Percentiles rank a stretch among this genome's conserved stretches.
Conservation (phyloP, 2,329 filamentous ascomycete species). For the Pseudocercospora fijiensis region DNA sequence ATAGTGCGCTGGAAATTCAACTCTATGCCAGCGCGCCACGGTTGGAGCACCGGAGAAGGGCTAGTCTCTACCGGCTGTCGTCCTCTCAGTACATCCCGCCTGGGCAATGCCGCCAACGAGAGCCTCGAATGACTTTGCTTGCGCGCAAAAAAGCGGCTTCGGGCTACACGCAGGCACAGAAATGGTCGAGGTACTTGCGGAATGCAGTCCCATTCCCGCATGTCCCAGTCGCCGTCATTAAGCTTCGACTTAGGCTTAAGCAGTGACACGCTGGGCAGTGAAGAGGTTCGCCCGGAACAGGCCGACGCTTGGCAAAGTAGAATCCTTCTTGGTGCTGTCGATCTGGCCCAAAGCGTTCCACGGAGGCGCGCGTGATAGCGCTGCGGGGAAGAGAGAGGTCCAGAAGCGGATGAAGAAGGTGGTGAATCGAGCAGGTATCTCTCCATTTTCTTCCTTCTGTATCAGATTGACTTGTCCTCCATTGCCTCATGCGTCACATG, state of each 20-base stretch:
- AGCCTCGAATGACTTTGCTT: neutral
- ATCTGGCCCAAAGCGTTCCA: constrained; percentile 6
- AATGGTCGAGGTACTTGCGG: neutral
- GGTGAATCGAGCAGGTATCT: neutral
- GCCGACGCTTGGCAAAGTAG: neutral
- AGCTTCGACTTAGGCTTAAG: constrained; percentile 7
- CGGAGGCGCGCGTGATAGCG: constrained; percentile 1
- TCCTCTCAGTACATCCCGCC: neutral
- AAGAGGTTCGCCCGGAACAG: neutral
- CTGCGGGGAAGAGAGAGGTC: constrained; percentile 7
- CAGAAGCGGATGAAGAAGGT: neutral
- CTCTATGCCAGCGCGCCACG: no score
- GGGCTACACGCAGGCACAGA: neutral
- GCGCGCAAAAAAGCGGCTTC: neutral
- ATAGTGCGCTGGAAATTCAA: no score
- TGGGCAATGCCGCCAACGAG: neutral
- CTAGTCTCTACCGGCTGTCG: no score
- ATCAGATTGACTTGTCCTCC: neutral
- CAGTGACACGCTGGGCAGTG: no score
- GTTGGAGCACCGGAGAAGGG: no score
- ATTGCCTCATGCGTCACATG: neutral
- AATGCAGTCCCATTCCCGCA: neutral
- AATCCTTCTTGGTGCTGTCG: constrained; percentile 9
- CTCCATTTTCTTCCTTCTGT: neutral
- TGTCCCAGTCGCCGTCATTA: neutral